Percentiles rank a stretch among this genome's conserved stretches.
Evolutionary conservation across 495 filamentous ascomycete species (phyloP).

Genomic region (Neurospora sublineolata): DNA sequence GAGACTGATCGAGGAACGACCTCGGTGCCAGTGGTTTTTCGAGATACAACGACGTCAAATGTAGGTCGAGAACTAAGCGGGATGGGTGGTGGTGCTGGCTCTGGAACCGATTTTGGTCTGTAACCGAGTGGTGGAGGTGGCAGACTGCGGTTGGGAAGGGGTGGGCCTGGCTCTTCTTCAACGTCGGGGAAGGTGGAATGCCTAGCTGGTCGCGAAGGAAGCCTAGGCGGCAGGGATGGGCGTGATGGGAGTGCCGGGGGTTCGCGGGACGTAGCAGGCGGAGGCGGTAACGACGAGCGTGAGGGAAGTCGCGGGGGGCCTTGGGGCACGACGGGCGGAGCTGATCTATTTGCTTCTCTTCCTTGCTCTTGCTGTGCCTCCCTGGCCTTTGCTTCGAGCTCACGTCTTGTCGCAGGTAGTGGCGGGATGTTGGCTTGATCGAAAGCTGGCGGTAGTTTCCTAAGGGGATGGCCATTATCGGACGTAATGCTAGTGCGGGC

Average conservation of each 20-base stretch:
- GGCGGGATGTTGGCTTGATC: conserved; percentile 40
- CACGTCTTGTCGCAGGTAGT: conserved; percentile 34
- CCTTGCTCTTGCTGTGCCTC: conserved; percentile 16
- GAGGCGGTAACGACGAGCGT: conserved; percentile 7
- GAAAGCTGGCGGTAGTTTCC: conserved; percentile 37
- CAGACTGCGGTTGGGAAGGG: conserved; percentile 26
- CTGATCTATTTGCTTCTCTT: conserved; percentile 5
- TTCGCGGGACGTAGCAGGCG: conserved; percentile 6
- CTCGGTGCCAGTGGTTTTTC: conserved; percentile 10
- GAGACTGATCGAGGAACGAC: conserved; percentile 8
- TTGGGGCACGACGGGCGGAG: not conserved
- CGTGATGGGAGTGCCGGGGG: conserved; percentile 11
- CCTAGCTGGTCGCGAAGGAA: conserved; percentile 29
- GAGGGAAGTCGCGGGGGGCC: not conserved
- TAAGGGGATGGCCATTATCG: conserved; percentile 16
- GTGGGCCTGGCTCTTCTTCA: conserved; percentile 12
- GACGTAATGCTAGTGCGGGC: conserved; percentile 14
- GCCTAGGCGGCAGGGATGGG: conserved; percentile 27
- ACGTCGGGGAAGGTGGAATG: conserved; percentile 5
- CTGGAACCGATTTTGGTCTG: conserved; percentile 10
- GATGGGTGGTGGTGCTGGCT: conserved; percentile 32
- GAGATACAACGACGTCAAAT: conserved; percentile 26
- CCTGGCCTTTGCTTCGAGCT: conserved; percentile 34
- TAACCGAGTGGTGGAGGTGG: conserved; percentile 27
- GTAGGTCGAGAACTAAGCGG: conserved; percentile 35